Evolutionary conservation across 352 stramenopile genomes (phyloP).

Genomic region (Pythium inflatum): DNA sequence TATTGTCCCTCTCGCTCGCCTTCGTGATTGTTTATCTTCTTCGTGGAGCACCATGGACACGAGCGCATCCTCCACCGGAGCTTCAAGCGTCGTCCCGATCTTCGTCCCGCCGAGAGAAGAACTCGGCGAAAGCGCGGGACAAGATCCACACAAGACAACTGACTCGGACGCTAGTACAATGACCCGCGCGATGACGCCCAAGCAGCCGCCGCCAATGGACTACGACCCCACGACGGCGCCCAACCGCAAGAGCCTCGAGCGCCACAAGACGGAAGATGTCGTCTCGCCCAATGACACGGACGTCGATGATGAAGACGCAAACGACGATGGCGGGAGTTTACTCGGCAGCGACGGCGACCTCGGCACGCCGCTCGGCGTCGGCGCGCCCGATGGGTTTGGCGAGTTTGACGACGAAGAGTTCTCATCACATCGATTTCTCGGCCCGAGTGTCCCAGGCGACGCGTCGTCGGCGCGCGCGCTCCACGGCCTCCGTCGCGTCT

Average conservation of each 20-base stretch:
- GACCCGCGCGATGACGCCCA: conserved; percentile 22
- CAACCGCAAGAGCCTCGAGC: background rate
- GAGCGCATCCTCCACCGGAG: conserved; percentile 12
- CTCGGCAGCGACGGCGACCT: conserved; percentile 47
- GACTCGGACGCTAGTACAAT: conserved; percentile 7
- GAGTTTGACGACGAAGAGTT: conserved; percentile 49
- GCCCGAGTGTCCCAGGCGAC: conserved; percentile 52
- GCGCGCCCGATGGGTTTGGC: conserved; percentile 46
- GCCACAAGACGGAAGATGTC: conserved; percentile 3
- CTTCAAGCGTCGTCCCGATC: conserved; percentile 2
- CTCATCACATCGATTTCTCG: conserved; percentile 67
- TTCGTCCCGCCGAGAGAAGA: background rate
- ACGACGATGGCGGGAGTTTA: conserved; percentile 20
- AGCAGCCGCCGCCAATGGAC: conserved; percentile 13
- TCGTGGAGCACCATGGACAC: conserved; percentile 13
- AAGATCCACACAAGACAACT: background rate
- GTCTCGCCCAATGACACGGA: conserved; percentile 33
- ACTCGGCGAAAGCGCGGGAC: conserved; percentile 6
- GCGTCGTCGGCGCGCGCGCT: conserved; percentile 46
- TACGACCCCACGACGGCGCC: background rate
- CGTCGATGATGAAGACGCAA: conserved; percentile 34
- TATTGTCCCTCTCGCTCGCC: conserved; percentile 23
- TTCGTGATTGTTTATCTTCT: background rate
- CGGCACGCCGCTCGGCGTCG: conserved; percentile 61
- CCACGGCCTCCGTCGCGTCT: conserved; percentile 61